These are phyloP conservation scores for Hypoxylon fuscum DNA, from an alignment of 495 filamentous ascomycete genomes.

Conservation along the genomic window DNA sequence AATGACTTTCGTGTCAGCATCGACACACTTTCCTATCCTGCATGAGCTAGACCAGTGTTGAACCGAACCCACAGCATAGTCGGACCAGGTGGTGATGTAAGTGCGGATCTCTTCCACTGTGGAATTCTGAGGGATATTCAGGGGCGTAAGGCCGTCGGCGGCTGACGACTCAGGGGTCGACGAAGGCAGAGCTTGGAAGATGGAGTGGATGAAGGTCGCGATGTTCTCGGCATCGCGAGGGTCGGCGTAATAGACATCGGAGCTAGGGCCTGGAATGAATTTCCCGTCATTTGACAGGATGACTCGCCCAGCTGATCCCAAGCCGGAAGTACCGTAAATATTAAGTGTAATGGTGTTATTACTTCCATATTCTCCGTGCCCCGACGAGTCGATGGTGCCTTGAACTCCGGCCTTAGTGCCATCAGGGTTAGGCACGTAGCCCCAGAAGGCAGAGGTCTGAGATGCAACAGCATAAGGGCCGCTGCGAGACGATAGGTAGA, in stretches of 20 bases:
- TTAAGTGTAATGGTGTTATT: conserved; percentile 54
- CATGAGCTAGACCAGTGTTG: conserved; percentile 54
- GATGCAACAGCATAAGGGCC: conserved; percentile 52
- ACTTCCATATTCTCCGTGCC: conserved; percentile 39
- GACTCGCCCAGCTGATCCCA: conserved; percentile 49
- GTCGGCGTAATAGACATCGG: conserved; percentile 48
- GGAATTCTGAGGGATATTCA: conserved; percentile 46
- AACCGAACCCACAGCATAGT: conserved; percentile 50
- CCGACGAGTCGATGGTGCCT: conserved; percentile 53
- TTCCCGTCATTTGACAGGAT: conserved; percentile 43
- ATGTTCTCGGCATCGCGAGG: conserved; percentile 49
- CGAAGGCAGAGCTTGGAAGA: conserved; percentile 48
- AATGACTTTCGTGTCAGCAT: conserved; percentile 46
- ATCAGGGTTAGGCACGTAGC: conserved; percentile 44
- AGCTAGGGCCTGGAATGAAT: conserved; percentile 44
- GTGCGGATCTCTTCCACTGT: conserved; percentile 46
- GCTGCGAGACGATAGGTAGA: conserved; percentile 46
- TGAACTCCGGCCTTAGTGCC: conserved; percentile 47
- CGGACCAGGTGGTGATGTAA: conserved; percentile 49
- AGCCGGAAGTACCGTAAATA: conserved; percentile 54
- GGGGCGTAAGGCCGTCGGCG: conserved; percentile 43
- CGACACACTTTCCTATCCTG: conserved; percentile 50
- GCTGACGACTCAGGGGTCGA: conserved; percentile 38
- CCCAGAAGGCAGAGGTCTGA: conserved; percentile 54
- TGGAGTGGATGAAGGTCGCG: conserved; percentile 50